Conservation (phyloP, 1,284 basidiomycete species). For the Trichosporon sp. region DNA sequence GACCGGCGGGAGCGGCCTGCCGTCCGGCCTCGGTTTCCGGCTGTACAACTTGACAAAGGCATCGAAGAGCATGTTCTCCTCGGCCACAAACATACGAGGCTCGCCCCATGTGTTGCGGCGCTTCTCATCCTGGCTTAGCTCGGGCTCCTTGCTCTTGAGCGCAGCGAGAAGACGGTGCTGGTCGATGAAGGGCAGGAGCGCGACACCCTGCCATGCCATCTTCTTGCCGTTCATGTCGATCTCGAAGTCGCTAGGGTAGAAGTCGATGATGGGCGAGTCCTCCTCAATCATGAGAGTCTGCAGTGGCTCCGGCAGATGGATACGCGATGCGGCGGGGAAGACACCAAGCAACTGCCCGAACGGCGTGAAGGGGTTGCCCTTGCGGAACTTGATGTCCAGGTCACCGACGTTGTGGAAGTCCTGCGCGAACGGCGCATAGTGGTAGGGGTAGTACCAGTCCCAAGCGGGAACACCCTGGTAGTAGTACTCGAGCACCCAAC, state of each 20-base stretch:
- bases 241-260: constrained; percentile 87
- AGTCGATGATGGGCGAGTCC: constrained; percentile 90
- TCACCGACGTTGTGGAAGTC: constrained; percentile 79
- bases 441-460: constrained; percentile 99
- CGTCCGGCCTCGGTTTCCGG: constrained; percentile 55
- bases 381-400: constrained; percentile 65
- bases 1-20: constrained; percentile 53
- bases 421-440: constrained; percentile 95
- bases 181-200: constrained; percentile 93
- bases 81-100: constrained; percentile 76
- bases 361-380: constrained; percentile 80
- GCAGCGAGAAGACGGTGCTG: constrained; percentile 73
- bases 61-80: constrained; percentile 78
- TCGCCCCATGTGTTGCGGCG: constrained; percentile 80
- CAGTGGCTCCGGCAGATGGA: constrained; percentile 80
- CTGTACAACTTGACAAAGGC: constrained; percentile 79
- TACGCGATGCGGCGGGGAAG: constrained; percentile 86
- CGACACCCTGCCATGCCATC: constrained; percentile 99
- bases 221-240: constrained; percentile 99
- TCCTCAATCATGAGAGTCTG: constrained; percentile 82
- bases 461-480: constrained; percentile 98
- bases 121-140: constrained; percentile 74
- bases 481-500: constrained; percentile 96
- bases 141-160: constrained; percentile 67
- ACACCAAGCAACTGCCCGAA: constrained; percentile 98